Evolutionary conservation across 768 basidiomycete species (phyloP), one percentile per base, ranked within the genome.

Genomic region (Mycena rosella): DNA sequence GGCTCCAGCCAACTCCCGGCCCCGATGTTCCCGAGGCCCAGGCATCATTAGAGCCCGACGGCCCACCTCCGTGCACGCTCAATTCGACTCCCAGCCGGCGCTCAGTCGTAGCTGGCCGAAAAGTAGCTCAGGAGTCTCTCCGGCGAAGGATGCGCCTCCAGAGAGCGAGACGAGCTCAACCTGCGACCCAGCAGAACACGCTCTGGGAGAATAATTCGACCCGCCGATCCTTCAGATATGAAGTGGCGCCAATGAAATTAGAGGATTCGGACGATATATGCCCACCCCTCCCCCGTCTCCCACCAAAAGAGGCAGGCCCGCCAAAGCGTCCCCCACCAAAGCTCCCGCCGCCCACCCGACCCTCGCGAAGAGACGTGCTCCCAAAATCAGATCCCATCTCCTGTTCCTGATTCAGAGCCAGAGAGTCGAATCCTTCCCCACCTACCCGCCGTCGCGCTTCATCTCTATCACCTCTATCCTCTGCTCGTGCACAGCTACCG

Each of bases 331-430:
- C 11, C 42, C 32, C 40, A 8, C 61, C 13, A 57, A 47, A 32
- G 11, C 29, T 6, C 56, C 53, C 18, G 56, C 49, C 4, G 10
- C 14, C 27, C 38, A 65, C 26, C 14, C 54, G 20, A 47, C 60
- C n/a, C 60, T 51, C 17, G 24, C 51, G 18, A 69, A 69, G 34
- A 65, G 34, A 45, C 58, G 60, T 3, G 38, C 20, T 34, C 24
- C 17, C 24, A 65, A 44, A 22, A 5, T 17, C 24, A 65, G 59
- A 45, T 44, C 63, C 64, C 69, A 20, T 58, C 60, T 10, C 63
- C 68, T 45, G 63, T 59, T 51, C 42, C 64, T n/a, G 64, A 66
- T 55, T 70, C 69, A 8, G 64, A 65, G 47, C 17, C 47, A 44
- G 61, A 61, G 26, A 53, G 32, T 29, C 51, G 14, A 15, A 47